Evolutionary conservation across 2,329 filamentous ascomycete species (phyloP), one percentile per base, ranked within the genome.

Genomic region (Annulohypoxylon truncatum): DNA sequence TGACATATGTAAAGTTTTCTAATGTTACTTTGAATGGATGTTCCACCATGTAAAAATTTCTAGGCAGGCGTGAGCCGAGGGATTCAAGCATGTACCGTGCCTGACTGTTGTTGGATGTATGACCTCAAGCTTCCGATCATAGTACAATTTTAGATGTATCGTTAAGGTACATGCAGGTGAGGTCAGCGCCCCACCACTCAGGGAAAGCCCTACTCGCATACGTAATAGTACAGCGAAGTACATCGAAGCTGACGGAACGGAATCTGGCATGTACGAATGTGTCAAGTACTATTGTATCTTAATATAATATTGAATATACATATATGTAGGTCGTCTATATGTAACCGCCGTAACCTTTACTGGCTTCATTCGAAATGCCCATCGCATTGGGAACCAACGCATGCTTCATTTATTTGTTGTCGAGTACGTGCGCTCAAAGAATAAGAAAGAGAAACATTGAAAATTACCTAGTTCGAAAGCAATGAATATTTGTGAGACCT

Each of bases 151-250:
- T 9, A 20, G 13, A 47, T 47, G 28, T 35, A 47, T 35, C 13
- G n/a, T 5, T 24, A 31, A 50, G 40, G 55, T 61, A 48, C 51
- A 38, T 44, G 40, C 35, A 44, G 22, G 44, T 64, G 57, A 67
- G 53, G 65, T 59, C 61, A 65, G 52, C 61, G 52, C 61, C 65
- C 65, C 51, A 40, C 53, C 51, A n/a, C 24, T 13, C 40, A 26
- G 26, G 15, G 12, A 51, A 44, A 54, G 22, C 50, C 33, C 8
- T 59, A 47, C 20, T 38, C 54, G 18, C 44, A 51, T 56, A 59
- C 55, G 55, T 59, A 54, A 64, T 44, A 50, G 48, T 55, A 59
- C 61, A 50, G 47, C 40, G 22, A 9, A 52, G 31, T 60, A 60
- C 47, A 31, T 50, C 26, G 20, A 20, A 48, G 40, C 9, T 28